Percentiles rank a stretch among this genome's conserved stretches.
Evolutionary conservation across 2,329 filamentous ascomycete species (phyloP).

Genomic region (Cladosporium sp.): DNA sequence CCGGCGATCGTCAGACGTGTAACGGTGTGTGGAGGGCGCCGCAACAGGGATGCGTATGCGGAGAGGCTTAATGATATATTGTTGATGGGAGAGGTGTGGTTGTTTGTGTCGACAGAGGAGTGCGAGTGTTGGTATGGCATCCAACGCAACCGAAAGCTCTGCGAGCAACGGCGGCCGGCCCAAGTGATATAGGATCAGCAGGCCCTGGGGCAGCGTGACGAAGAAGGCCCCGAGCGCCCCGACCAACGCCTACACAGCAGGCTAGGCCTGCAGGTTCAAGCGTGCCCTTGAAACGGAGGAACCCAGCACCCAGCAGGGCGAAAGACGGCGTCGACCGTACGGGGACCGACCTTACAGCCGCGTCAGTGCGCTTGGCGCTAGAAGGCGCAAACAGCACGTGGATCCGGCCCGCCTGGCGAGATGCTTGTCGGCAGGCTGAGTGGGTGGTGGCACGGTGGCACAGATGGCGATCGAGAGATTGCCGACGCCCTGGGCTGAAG

Average conservation of each 20-base stretch:
- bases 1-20: constrained; percentile 19
- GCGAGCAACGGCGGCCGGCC: constrained; percentile 9
- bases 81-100: not conserved
- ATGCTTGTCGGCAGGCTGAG: constrained; percentile 12
- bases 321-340: constrained; percentile 1
- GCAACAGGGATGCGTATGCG: constrained; percentile 9
- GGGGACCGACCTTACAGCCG: constrained; percentile 13
- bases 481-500: constrained; percentile 19
- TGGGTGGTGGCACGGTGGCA: not conserved
- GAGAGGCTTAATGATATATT: not conserved
- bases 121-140: constrained; percentile 1
- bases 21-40: constrained; percentile 16
- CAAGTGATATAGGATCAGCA: constrained; percentile 19
- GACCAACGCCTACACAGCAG: constrained; percentile 8
- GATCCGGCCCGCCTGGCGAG: constrained; percentile 17
- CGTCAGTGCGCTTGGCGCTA: constrained; percentile 20
- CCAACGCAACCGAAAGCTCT: not conserved
- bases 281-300: constrained; percentile 10
- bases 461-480: constrained; percentile 19
- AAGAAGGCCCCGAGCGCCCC: constrained; percentile 11
- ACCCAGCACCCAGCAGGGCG: constrained; percentile 10
- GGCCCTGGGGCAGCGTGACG: constrained; percentile 14
- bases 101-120: constrained; percentile 3
- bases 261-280: constrained; percentile 13
- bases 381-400: constrained; percentile 18